phyloP scores from a whole-genome alignment of 352 stramenopile genomes.

The Blastocystis sp. region DNA sequence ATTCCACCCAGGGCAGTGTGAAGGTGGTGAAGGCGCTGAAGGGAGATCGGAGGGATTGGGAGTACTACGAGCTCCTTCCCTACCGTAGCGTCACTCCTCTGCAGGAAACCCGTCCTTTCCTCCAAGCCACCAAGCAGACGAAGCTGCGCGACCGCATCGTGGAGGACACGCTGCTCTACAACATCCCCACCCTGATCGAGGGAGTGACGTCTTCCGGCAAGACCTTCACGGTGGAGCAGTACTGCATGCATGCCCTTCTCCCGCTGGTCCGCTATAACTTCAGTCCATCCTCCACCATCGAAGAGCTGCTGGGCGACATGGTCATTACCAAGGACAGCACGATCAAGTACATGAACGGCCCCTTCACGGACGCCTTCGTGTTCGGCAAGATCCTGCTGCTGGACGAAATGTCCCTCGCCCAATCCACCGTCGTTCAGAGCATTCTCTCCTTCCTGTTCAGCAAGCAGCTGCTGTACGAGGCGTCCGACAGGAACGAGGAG shows the following conservation, averaged over 20 bases:
- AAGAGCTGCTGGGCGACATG: constrained; percentile 34
- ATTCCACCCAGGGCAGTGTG: background rate
- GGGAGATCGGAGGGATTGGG: background rate
- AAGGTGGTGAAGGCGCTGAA: background rate
- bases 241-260: background rate
- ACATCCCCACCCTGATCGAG: constrained; percentile 28
- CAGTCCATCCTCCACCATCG: constrained; percentile 45
- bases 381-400: constrained; percentile 46
- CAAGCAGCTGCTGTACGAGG: background rate
- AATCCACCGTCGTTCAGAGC: constrained; percentile 8
- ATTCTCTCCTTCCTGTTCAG: constrained; percentile 8
- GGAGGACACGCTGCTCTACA: constrained; percentile 12
- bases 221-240: constrained; percentile 42
- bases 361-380: constrained; percentile 57
- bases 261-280: constrained; percentile 29
- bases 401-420: constrained; percentile 43
- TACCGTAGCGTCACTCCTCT: background rate
- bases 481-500: background rate
- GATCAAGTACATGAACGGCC: constrained; percentile 30
- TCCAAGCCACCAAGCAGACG: background rate
- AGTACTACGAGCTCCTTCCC: background rate
- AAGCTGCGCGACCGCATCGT: background rate
- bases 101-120: background rate
- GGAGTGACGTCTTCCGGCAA: constrained; percentile 35
- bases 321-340: constrained; percentile 27